phyloP scores from a whole-genome alignment of 148 eudicot species.

The Agrostemma githago region DNA sequence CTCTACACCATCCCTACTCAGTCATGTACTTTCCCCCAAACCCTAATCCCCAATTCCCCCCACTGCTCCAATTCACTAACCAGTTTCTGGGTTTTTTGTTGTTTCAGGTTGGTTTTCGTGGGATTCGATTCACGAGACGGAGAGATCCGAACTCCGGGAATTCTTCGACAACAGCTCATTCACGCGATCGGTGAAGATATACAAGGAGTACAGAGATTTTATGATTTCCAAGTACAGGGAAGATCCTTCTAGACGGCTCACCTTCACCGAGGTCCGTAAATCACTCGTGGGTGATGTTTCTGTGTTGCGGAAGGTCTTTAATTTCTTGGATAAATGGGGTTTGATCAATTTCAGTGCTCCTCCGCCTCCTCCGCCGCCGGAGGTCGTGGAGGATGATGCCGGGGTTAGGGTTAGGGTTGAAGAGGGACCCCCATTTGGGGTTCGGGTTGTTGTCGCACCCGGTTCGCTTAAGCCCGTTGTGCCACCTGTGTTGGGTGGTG shows the following conservation, averaged over 20 bases:
- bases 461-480: constrained; percentile 56
- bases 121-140: constrained; percentile 79
- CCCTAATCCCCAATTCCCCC: constrained; percentile 1
- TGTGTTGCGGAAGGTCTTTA: constrained; percentile 61
- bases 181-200: constrained; percentile 77
- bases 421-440: constrained; percentile 84
- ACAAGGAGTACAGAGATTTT: constrained; percentile 90
- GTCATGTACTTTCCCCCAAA: constrained; percentile 48
- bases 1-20: constrained; percentile 83
- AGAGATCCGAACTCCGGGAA: constrained; percentile 51
- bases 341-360: constrained; percentile 57
- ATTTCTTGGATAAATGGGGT: constrained; percentile 68
- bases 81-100: not conserved
- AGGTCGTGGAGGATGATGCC: constrained; percentile 23
- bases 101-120: constrained; percentile 85
- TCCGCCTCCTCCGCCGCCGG: constrained; percentile 10
- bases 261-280: constrained; percentile 75
- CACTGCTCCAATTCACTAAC: not conserved
- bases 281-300: constrained; percentile 77
- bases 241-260: constrained; percentile 55
- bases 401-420: constrained; percentile 56
- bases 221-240: constrained; percentile 78
- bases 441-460: constrained; percentile 71
- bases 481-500: constrained; percentile 22
- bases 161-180: constrained; percentile 77